Conservation (phyloP, 306 rosid species). For the Lathyrus tuberosus region DNA sequence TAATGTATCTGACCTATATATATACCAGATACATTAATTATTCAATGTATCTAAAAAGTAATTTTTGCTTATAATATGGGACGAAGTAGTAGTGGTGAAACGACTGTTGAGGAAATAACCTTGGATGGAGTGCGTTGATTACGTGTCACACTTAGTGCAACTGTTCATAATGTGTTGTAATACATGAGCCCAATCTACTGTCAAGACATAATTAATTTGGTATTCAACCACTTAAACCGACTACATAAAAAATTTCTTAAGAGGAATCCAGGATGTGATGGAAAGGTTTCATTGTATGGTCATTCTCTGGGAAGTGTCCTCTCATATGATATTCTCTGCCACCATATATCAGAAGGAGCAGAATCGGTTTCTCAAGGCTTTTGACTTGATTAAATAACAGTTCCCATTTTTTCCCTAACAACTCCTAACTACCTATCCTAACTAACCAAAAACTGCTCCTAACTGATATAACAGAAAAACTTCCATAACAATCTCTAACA, state of each 20-base stretch:
- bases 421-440: no score
- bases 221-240: constrained; percentile 84
- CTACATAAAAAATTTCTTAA: constrained; percentile 79
- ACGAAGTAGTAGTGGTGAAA: constrained; percentile 96
- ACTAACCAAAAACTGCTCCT: no score
- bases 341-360: no score
- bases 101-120: constrained; percentile 86
- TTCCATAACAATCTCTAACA: no score
- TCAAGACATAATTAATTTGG: constrained; percentile 92
- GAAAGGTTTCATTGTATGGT: constrained; percentile 98
- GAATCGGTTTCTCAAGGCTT: no score
- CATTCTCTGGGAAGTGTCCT: constrained; percentile 99
- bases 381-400: no score
- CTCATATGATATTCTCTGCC: constrained; percentile 97
- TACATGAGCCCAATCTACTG: constrained; percentile 99
- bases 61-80: no score
- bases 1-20: no score
- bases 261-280: constrained; percentile 92
- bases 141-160: constrained; percentile 92
- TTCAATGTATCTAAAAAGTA: no score
- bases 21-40: no score
- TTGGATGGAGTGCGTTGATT: constrained; percentile 93
- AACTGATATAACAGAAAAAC: no score
- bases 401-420: no score
- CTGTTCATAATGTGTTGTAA: constrained; percentile 94